phyloP scores from a whole-genome alignment of 2,329 filamentous ascomycete genomes.

The Cryphonectria nitschkei region DNA sequence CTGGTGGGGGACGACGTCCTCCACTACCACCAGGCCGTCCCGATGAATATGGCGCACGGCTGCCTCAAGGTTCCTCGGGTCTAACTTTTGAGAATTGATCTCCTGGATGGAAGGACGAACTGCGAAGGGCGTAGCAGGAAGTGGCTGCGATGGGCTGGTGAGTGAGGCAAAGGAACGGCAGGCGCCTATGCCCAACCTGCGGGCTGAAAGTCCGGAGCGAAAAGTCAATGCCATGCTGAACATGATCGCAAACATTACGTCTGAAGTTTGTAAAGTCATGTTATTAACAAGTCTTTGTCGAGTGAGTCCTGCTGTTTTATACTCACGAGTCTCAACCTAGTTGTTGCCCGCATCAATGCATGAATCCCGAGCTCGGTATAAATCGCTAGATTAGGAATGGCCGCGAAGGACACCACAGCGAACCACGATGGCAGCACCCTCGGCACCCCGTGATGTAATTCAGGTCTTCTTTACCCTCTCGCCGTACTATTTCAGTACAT shows the following conservation, averaged over 20 bases:
- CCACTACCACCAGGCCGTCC: slow-evolving; percentile 61
- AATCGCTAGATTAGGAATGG: slow-evolving; percentile 19
- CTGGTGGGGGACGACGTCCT: slow-evolving; percentile 54
- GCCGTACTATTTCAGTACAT: neutral
- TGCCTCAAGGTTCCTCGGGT: slow-evolving; percentile 56
- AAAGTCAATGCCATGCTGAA: neutral
- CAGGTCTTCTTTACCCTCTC: neutral
- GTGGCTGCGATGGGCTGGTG: neutral
- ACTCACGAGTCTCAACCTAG: slow-evolving; percentile 34
- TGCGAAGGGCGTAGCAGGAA: slow-evolving; percentile 27
- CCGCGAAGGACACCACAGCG: neutral
- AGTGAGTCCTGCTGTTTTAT: slow-evolving; percentile 20
- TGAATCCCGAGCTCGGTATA: slow-evolving; percentile 40
- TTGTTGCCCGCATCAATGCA: neutral
- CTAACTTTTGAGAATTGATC: slow-evolving; percentile 42
- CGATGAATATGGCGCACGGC: slow-evolving; percentile 54
- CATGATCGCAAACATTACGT: neutral
- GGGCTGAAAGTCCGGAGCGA: neutral
- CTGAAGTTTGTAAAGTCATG: neutral
- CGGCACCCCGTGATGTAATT: neutral
- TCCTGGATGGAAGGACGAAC: slow-evolving; percentile 47
- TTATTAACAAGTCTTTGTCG: neutral
- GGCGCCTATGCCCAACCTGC: neutral
- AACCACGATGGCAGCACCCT: neutral
- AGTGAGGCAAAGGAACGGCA: slow-evolving; percentile 9